Conservation (phyloP, 345 rosid genomes). For the Ceriops decandra region DNA sequence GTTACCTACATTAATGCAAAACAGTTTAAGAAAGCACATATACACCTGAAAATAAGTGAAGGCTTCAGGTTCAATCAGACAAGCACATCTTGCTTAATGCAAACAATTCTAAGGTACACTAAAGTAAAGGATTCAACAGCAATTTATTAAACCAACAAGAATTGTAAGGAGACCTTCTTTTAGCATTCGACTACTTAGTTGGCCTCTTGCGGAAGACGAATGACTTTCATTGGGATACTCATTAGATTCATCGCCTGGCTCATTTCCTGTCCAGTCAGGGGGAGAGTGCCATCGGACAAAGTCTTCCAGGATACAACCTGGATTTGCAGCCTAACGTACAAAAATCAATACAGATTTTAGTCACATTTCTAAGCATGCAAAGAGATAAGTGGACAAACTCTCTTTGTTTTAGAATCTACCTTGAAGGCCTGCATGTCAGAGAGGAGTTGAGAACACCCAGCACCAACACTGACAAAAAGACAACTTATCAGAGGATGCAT, state of each 20-base stretch:
- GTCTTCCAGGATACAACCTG: constrained; percentile 96
- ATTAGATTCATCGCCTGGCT: constrained; percentile 35
- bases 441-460: constrained; percentile 97
- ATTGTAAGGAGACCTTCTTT: constrained; percentile 65
- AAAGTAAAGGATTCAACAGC: background rate
- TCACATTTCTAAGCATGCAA: background rate
- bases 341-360: background rate
- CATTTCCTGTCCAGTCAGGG: constrained; percentile 90
- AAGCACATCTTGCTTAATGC: background rate
- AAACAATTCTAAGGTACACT: no score
- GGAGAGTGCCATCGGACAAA: constrained; percentile 99
- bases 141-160: constrained; percentile 2
- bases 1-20: constrained; percentile 52
- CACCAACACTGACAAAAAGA: constrained; percentile 77
- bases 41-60: background rate
- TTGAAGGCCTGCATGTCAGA: constrained; percentile 99
- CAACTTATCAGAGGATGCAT: constrained; percentile 5
- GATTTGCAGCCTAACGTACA: constrained; percentile 82
- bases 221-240: constrained; percentile 37
- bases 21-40: background rate
- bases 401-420: constrained; percentile 39
- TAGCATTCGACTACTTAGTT: constrained; percentile 88
- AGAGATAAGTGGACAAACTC: constrained; percentile 4
- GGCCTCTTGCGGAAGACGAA: constrained; percentile 57
- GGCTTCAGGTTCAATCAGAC: background rate